Percentiles rank a stretch among this genome's conserved stretches.
Evolutionary conservation across 2,329 filamentous ascomycete species (phyloP).

Genomic region (Fusarium armeniacum): DNA sequence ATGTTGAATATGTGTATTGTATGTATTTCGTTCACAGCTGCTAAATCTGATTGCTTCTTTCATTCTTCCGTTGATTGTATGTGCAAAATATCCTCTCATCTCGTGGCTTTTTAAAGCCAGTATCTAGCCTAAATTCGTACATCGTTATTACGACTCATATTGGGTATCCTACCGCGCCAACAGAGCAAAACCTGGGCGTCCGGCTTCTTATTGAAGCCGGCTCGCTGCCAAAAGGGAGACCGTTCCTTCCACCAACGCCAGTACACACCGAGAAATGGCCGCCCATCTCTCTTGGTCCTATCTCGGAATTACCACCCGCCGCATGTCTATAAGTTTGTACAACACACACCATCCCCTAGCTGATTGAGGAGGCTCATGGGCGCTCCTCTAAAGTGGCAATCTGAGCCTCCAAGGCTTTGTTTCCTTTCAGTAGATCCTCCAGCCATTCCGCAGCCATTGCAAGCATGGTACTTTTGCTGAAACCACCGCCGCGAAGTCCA

Average conservation of each 20-base stretch:
- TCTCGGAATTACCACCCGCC: constrained; percentile 29
- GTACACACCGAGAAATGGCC: constrained; percentile 35
- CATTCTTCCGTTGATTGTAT: constrained; percentile 45
- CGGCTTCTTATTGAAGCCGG: constrained; percentile 21
- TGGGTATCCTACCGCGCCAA: constrained; percentile 41
- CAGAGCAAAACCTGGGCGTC: constrained; percentile 20
- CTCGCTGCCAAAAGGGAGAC: constrained; percentile 24
- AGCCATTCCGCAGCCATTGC: constrained; percentile 82
- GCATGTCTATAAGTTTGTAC: constrained; percentile 34
- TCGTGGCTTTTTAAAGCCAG: constrained; percentile 21
- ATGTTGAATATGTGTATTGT: not conserved
- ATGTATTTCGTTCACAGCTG: constrained; percentile 13
- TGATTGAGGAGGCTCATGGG: constrained; percentile 16
- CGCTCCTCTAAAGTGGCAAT: constrained; percentile 58
- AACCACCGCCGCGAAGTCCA: constrained; percentile 77
- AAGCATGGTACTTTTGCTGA: constrained; percentile 87
- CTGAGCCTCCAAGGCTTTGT: constrained; percentile 70
- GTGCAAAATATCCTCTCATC: constrained; percentile 15
- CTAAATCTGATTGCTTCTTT: constrained; percentile 15
- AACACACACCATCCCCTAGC: constrained; percentile 9
- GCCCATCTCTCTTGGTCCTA: constrained; percentile 26
- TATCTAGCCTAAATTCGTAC: constrained; percentile 28
- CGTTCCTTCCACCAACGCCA: constrained; percentile 43
- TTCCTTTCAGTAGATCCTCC: constrained; percentile 78
- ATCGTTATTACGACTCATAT: constrained; percentile 41